Base-by-base conservation (phyloP, 1,139 yeast genomes). In the Sugiyamaella paludigena region DNA sequence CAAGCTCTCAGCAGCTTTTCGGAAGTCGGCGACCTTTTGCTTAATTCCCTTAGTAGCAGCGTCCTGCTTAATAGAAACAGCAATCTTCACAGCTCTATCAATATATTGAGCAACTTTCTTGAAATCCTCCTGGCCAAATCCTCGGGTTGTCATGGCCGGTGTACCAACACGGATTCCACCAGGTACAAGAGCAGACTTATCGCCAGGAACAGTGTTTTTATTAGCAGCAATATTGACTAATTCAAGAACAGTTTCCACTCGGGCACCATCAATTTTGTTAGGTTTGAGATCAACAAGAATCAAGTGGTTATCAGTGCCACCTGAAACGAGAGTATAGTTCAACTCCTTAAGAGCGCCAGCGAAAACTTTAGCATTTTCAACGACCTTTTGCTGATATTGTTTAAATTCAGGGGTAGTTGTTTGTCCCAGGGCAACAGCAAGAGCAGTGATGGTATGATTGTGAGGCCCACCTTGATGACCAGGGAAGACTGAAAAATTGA, bases 401-500 rank as follows among this genome's bases (percentile, higher is more conserved):
- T 81, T 87, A 76, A 87, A 92, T 71, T 88, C 96, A 49, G 95
- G 95, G 48, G 94, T 80, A 53, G 83, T 80, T 53, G 96, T 95
- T 75, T 92, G 98, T 71, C 87, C 88, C 67, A 92, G 80, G 54
- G 98, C 98, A 57, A 94, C 91, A 40, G 98, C 97, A 66, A 92
- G 78, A 41, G 98, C 98, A 57, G 97, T 84, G 68, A 92, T 92
- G 62, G 98, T 92, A 76, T 92, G 98, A 77, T 92, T 92, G 74
- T 92, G 98, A 60, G 98, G 98, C 69, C 98, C 98, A 78, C 98
- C 98, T 77, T 92, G 98, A 74, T 92, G 98, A 63, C 97, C 98
- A 62, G 98, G 98, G 91, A 92, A 92, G 57, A 92, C 98, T 8
- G 97, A 89, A 72, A 92, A 92, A 81, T 92, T 92, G 74, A 92